phyloP scores from a whole-genome alignment of 2,329 filamentous ascomycete species.

The Alternaria rosae region DNA sequence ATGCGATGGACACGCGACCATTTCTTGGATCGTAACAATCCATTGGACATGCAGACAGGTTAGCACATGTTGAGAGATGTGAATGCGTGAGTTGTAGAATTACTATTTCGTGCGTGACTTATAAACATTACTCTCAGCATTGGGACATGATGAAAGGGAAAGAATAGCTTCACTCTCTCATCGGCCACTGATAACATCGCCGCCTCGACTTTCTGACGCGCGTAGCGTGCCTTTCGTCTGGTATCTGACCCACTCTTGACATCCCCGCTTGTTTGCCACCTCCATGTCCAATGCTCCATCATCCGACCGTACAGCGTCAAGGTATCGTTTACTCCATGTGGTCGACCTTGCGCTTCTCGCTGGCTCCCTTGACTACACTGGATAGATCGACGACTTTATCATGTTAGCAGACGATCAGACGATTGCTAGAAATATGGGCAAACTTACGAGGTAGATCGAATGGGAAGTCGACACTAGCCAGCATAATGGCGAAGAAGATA shows the following conservation, averaged over 20 bases:
- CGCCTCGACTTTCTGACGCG: neutral
- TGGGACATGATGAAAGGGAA: neutral
- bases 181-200: neutral
- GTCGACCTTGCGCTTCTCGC: conserved; percentile 39
- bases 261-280: neutral
- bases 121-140: neutral
- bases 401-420: conserved; percentile 13
- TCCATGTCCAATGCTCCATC: neutral
- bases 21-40: neutral
- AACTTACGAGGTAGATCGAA: conserved; percentile 55
- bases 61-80: neutral
- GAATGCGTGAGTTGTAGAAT: neutral
- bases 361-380: conserved; percentile 54
- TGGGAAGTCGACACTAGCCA: conserved; percentile 59
- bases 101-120: neutral
- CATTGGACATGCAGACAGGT: neutral
- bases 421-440: neutral
- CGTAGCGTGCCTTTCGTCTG: neutral
- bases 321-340: conserved; percentile 25
- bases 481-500: conserved; percentile 62
- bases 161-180: neutral
- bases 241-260: neutral
- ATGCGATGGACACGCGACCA: neutral
- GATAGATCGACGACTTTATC: conserved; percentile 55
- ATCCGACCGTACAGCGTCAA: neutral